Evolutionary conservation across 495 filamentous ascomycete species (phyloP).

Genomic region (Massariosphaeria phaeospora): DNA sequence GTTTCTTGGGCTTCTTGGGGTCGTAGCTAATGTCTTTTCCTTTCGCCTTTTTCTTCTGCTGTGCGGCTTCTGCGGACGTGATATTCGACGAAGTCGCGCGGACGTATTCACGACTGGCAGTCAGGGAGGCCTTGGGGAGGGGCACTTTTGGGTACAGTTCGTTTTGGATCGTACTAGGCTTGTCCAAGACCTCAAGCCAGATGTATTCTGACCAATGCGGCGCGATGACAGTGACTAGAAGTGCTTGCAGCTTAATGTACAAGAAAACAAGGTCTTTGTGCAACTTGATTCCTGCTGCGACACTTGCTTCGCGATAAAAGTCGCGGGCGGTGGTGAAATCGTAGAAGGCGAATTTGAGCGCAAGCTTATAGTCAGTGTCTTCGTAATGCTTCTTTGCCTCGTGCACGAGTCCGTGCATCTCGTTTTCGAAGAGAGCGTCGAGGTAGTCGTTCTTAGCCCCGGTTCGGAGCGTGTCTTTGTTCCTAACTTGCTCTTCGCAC

Average conservation of each 20-base stretch:
- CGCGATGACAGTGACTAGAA: constrained; percentile 71
- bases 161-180: constrained; percentile 70
- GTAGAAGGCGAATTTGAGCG: constrained; percentile 84
- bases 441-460: constrained; percentile 63
- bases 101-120: constrained; percentile 76
- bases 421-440: constrained; percentile 88
- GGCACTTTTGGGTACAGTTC: constrained; percentile 71
- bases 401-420: constrained; percentile 73
- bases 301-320: constrained; percentile 78
- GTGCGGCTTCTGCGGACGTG: constrained; percentile 75
- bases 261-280: constrained; percentile 68
- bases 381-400: constrained; percentile 74
- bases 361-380: constrained; percentile 78
- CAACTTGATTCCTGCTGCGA: constrained; percentile 70
- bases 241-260: constrained; percentile 84
- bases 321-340: constrained; percentile 74
- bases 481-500: constrained; percentile 70
- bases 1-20: constrained; percentile 80
- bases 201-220: constrained; percentile 95
- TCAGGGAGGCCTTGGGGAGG: constrained; percentile 55
- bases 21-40: constrained; percentile 78
- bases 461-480: constrained; percentile 46
- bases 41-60: constrained; percentile 80
- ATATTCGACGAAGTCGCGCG: constrained; percentile 69
- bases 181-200: constrained; percentile 81